Evolutionary conservation across 148 eudicot genomes (phyloP), one percentile per base, ranked within the genome.

Genomic region (Cornus controversa): DNA sequence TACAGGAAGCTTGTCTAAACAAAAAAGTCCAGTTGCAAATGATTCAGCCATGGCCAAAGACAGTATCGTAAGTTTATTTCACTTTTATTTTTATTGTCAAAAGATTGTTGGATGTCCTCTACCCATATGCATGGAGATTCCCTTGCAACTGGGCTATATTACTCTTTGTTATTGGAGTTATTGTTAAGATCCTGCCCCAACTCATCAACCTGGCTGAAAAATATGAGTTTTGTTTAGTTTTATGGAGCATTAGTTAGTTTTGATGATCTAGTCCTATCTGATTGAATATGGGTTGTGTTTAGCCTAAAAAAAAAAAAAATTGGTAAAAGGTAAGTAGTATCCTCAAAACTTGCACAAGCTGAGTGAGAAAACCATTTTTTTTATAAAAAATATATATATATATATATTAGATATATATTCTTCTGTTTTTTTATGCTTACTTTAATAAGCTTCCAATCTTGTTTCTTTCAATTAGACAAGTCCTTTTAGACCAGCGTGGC

Each of bases 1-100:
- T 82, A 73, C 85, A 28, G 85, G 89, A 57, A 81, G 75, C 78
- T 76, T 87, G 71, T 86, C 87, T 40, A 92, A 78, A 86, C 91
- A 86, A 77, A 92, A 87, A 74, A 81, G 79, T 62, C 90, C 92
- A 27, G 87, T 75, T 79, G 85, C 81, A 53, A 83, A 79, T 80
- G 92, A 92, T 80, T 57, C 81, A 57, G 60, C 83, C 75, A 66
- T 71, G 72, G 58, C 81, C 50, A 90, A 82, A 83, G 91, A 90
- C 47, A 73, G 78, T 27, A 75, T 75, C 81, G 92, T 92, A 42
- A 70, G 79, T 36, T 53, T 31, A 8, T 4, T 40, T 26, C 22
- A 36, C 11, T 60, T 58, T 62, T 45, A 45, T 20, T 36, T 66
- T 66, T 24, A 60, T 60, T 7, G 24, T n/a, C 20, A 22, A 6